phyloP scores from a whole-genome alignment of 192 early-diverging fungal species.

The Mycoemilia scoparia region DNA sequence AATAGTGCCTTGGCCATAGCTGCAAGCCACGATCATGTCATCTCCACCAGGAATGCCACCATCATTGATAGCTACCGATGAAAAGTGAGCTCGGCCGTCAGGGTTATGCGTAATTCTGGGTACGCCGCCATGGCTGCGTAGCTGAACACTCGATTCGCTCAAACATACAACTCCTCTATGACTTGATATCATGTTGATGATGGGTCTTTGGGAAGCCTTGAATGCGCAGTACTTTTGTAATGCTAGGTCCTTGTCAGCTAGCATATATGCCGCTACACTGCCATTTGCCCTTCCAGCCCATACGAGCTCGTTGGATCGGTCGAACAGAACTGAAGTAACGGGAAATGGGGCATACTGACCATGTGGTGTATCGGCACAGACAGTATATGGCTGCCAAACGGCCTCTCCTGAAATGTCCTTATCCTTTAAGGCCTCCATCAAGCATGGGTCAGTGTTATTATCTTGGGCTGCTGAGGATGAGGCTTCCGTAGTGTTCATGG shows the following conservation, averaged over 20 bases:
- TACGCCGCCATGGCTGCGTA: conserved; percentile 35
- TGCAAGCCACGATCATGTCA: conserved; percentile 22
- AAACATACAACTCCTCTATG: conserved; percentile 48
- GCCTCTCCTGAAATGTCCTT: too few relatives aligned
- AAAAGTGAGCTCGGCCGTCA: conserved; percentile 33
- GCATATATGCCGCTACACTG: conserved; percentile 44
- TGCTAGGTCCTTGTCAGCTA: conserved; percentile 11
- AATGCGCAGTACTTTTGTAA: conserved; percentile 56
- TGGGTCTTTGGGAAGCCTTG: conserved; percentile 38
- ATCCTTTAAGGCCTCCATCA: too few relatives aligned
- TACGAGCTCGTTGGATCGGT: conserved; percentile 60
- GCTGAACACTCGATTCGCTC: conserved; percentile 37
- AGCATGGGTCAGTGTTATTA: too few relatives aligned
- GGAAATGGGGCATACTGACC: conserved; percentile 1
- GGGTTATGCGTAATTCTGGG: conserved; percentile 18
- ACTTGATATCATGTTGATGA: conserved; percentile 42
- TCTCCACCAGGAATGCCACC: conserved; percentile 3
- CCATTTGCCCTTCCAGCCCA: conserved; percentile 77
- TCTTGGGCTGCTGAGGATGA: too few relatives aligned
- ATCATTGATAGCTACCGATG: conserved; percentile 3
- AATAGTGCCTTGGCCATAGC: conserved; percentile 15
- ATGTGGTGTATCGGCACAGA: too few relatives aligned
- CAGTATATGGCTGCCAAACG: too few relatives aligned
- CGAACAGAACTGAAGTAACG: conserved; percentile 35
- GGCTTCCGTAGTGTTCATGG: too few relatives aligned